phyloP scores from a whole-genome alignment of 768 basidiomycete species.

The Amanita pallidorosea region DNA sequence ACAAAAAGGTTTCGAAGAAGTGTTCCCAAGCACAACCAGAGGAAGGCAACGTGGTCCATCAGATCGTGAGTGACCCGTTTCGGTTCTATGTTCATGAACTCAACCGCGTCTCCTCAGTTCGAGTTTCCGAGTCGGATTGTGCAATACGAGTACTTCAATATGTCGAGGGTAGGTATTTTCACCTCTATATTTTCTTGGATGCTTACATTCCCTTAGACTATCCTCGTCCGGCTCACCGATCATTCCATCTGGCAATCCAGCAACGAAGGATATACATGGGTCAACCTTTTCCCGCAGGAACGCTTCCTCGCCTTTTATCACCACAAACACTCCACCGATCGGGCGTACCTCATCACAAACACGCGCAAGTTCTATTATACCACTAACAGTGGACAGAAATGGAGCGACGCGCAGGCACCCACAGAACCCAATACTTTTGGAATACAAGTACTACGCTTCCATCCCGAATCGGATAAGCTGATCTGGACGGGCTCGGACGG shows the following conservation, averaged over 20 bases:
- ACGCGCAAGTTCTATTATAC: conserved; percentile 61
- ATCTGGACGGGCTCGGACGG: conserved; percentile 81
- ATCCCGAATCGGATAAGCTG: conserved; percentile 72
- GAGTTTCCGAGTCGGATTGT: conserved; percentile 53
- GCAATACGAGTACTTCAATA: conserved; percentile 79
- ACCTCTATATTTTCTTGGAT: not conserved
- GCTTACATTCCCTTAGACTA: conserved; percentile 37
- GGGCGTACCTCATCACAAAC: conserved; percentile 85
- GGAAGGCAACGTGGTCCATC: conserved; percentile 71
- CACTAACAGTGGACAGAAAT: conserved; percentile 67
- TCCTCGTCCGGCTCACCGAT: conserved; percentile 74
- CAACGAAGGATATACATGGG: conserved; percentile 94
- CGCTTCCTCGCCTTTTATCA: conserved; percentile 80
- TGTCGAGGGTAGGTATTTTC: conserved; percentile 45
- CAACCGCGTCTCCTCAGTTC: conserved; percentile 30
- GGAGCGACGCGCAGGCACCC: conserved; percentile 52
- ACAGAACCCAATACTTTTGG: conserved; percentile 71
- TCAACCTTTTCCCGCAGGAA: conserved; percentile 44
- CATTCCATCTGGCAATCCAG: conserved; percentile 84
- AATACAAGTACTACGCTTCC: conserved; percentile 74
- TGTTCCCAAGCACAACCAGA: conserved; percentile 76
- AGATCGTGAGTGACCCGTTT: conserved; percentile 38
- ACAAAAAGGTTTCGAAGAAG: conserved; percentile 55
- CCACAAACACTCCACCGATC: conserved; percentile 67
- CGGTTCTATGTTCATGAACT: not conserved